Percentiles rank a stretch among this genome's conserved stretches.
phyloP scores from a whole-genome alignment of 257 asterid species.

The Solanum rostratum region DNA sequence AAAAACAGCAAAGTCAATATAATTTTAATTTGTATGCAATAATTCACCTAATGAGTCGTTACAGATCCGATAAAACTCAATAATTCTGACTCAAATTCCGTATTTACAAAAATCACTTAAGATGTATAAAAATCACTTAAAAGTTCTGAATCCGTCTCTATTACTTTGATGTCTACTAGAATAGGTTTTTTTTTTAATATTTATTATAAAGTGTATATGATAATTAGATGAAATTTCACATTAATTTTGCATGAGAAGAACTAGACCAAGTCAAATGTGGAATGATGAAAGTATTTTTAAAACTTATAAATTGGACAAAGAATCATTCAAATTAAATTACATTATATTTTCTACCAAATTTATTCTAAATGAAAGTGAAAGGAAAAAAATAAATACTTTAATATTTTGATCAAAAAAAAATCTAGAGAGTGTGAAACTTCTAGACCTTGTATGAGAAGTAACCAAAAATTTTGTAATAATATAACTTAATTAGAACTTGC shows the following conservation, averaged over 20 bases:
- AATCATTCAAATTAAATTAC: not conserved
- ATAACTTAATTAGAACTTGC: not conserved
- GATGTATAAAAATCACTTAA: not conserved
- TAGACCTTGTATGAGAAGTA: not conserved
- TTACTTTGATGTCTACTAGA: not conserved
- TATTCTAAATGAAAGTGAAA: not conserved
- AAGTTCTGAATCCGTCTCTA: not conserved
- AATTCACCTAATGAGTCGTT: not conserved
- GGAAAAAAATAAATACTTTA: not conserved
- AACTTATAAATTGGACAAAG: not conserved
- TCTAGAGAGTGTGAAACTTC: too few relatives aligned
- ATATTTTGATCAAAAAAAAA: not conserved
- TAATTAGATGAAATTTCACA: not conserved
- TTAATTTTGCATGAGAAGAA: not conserved
- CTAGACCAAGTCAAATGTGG: not conserved
- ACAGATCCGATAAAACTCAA: fast-evolving
- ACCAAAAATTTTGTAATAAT: not conserved
- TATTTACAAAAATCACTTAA: not conserved
- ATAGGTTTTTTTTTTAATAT: not conserved
- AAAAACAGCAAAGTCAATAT: not conserved
- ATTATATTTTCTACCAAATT: not conserved
- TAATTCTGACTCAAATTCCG: fast-evolving
- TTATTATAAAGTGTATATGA: not conserved
- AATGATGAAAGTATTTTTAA: not conserved
- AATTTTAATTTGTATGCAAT: not conserved